Evolutionary conservation across 495 filamentous ascomycete species (phyloP), one percentile per base, ranked within the genome.

Genomic region (Xylaria telfairii): DNA sequence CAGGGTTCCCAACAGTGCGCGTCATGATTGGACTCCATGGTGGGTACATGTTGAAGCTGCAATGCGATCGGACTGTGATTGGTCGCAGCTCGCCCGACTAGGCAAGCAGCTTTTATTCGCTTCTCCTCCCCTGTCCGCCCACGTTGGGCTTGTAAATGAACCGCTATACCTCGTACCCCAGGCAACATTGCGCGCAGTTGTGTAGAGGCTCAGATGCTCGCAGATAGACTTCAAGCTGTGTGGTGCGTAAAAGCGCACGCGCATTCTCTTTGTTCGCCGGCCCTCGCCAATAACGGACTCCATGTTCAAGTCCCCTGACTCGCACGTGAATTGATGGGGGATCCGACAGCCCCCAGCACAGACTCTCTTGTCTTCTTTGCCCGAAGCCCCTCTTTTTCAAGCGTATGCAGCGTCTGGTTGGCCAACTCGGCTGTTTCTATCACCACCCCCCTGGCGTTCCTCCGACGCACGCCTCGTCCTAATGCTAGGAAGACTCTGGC

Each of bases 41-140:
- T 69, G 67, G 67, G 54, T 59, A 15, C 39, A 6, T 46, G 19
- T 70, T 57, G 57, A 49, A 68, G 67, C 71, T 72, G 64, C 71
- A 76, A 73, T 78, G 76, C 76, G 76, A 72, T 78, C 74, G 34
- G 67, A 34, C 54, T 71, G 56, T 78, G 73, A 76, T 78, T 78
- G 76, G 76, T 69, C 68, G 41, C 53, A 41, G 49, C 34, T 53
- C 13, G 28, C 49, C 68, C 60, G 15, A 57, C 68, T 57, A 57
- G 61, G 61, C 57, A 70, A 70, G 68, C 60, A 70, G 19, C 61
- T 59, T 65, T 70, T 56, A 37, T 63, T 63, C 56, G 13, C 64
- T 56, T 67, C 30, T 28, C 26, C 13, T 10, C 21, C 21, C 39
- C 65, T 57, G 26, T 46, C 42, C 10, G n/a, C 30, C 51, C 54